Evolutionary conservation across 805 yeast genomes (phyloP).

Genomic region (baker's yeast (Saccharomyces cerevisiae)): DNA sequence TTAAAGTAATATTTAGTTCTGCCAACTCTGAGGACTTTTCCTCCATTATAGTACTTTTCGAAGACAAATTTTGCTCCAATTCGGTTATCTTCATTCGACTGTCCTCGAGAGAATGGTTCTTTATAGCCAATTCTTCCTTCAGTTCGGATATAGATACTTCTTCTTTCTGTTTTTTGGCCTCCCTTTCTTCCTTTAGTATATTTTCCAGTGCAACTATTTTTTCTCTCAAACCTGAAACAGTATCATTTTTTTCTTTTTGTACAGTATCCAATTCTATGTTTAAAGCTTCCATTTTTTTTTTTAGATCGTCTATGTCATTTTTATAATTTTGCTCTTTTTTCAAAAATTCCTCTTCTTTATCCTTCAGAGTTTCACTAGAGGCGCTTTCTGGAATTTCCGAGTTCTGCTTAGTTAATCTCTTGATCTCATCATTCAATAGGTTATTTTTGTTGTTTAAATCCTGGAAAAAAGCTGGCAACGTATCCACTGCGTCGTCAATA

Average conservation of each 20-base stretch:
- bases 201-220: background rate
- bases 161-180: background rate
- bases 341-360: background rate
- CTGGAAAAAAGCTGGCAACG: constrained; percentile 59
- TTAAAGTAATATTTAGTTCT: background rate
- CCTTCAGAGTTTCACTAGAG: background rate
- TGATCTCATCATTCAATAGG: constrained; percentile 58
- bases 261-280: background rate
- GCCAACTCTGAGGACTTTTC: background rate
- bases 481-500: constrained; percentile 62
- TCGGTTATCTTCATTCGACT: background rate
- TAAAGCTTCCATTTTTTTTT: constrained; percentile 1
- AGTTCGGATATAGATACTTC: background rate
- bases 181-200: background rate
- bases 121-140: background rate
- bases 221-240: background rate
- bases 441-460: constrained; percentile 53
- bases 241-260: background rate
- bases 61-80: background rate
- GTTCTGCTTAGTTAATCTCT: constrained; percentile 30
- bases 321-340: constrained; percentile 11
- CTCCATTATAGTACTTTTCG: background rate
- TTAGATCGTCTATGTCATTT: constrained; percentile 1
- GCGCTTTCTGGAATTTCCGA: constrained; percentile 6
- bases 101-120: background rate